Evolutionary conservation across 805 yeast genomes (phyloP), one percentile per base, ranked within the genome.

Genomic region (Torulaspora gathmanii): DNA sequence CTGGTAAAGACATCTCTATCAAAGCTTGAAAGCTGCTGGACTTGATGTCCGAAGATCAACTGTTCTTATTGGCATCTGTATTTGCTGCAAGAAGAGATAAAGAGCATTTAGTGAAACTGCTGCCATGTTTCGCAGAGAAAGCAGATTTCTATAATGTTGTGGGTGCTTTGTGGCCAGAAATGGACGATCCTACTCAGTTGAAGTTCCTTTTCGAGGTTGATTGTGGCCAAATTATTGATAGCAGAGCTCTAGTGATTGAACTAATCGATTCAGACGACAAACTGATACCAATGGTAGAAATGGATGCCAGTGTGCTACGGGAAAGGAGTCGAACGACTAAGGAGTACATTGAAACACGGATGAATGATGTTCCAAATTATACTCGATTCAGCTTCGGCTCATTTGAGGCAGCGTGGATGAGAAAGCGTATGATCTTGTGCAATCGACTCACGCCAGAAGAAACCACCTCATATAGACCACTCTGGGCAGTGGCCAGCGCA

Each of bases 81-180:
- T 55, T 56, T 49, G 60, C 65, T 5, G 46, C 61, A 6, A 48
- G 49, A 20, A 56, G 52, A 13, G 61, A 65, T 38, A 33, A 37
- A 2, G 26, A 27, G 10, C 50, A 38, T 2, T 36, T 61, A 22
- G 22, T 34, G 17, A 22, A 38, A 37, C 36, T 51, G 3, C 29
- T 51, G 17, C 11, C 33, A 12, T 44, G 30, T 45, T 45, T 42
- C 42, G 47, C 38, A 27, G 44, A 31, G n/a, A 42, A 53, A 3
- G 20, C 36, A n/a, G 58, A 51, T 5, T 45, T 54, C 9, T 54
- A 53, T 15, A 52, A 60, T 30, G 49, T 49, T 2, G 33, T 58
- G 8, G 54, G 64, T 33, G 56, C 60, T 11, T 43, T 64, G 12
- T 63, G 64, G 64, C 68, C 68, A 26, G 68, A 63, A 48, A 39